A percentile compares a stretch with the other conserved stretches of the same genome.
phyloP scores from a whole-genome alignment of 2,329 filamentous ascomycete genomes.

The Calonectria leucothoes region DNA sequence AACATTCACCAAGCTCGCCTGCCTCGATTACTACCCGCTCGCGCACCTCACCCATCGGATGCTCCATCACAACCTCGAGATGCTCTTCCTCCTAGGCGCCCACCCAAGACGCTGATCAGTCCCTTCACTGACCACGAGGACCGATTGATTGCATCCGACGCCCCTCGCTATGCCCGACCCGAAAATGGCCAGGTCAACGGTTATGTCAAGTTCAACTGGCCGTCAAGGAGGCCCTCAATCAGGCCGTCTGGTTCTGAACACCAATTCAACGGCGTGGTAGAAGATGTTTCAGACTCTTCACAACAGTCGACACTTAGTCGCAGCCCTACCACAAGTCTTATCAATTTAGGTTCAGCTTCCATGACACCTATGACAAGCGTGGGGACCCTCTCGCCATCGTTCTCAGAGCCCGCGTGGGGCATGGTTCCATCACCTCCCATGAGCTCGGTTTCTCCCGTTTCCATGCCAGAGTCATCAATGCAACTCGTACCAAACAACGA shows the following conservation, averaged over 20 bases:
- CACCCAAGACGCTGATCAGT: conserved; percentile 36
- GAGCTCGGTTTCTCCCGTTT: conserved; percentile 16
- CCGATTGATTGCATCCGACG: conserved; percentile 37
- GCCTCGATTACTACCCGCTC: conserved; percentile 32
- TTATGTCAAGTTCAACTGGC: conserved; percentile 54
- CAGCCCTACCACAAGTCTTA: conserved; percentile 16
- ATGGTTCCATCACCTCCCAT: conserved; percentile 21
- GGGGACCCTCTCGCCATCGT: conserved; percentile 17
- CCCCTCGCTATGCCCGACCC: conserved; percentile 45
- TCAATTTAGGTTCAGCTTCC: conserved; percentile 20
- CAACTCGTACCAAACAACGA: conserved; percentile 27
- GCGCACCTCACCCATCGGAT: conserved; percentile 14
- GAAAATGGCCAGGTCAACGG: conserved; percentile 50
- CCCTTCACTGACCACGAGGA: conserved; percentile 48
- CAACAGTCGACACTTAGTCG: conserved; percentile 12
- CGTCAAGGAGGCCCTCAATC: conserved; percentile 32
- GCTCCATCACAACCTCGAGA: conserved; percentile 19
- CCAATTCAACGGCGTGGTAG: conserved; percentile 24
- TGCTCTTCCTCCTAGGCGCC: conserved; percentile 19
- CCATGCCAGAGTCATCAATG: conserved; percentile 18
- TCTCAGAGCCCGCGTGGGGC: conserved; percentile 20
- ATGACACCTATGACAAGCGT: neutral
- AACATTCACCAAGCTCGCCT: conserved; percentile 18
- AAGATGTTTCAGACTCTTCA: conserved; percentile 27
- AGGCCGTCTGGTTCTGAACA: conserved; percentile 24